Evolutionary conservation across 257 asterid species (phyloP).

Genomic region (Gentiana straminea): DNA sequence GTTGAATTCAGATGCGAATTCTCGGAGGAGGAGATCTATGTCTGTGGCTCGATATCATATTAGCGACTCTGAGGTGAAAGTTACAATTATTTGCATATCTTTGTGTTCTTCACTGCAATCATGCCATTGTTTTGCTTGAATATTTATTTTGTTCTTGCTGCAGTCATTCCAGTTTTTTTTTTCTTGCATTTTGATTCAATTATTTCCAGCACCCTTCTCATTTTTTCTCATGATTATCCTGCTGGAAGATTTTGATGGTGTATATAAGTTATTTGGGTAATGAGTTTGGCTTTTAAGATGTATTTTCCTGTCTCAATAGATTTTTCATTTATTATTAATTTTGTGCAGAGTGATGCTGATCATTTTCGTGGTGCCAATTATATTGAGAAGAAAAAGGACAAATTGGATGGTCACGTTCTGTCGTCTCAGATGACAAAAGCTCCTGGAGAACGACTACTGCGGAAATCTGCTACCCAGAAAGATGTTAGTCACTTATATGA

Average conservation of each 20-base stretch:
- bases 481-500: slow-evolving; percentile 42
- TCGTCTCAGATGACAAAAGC: slow-evolving; percentile 24
- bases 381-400: slow-evolving; percentile 23
- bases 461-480: slow-evolving; percentile 54
- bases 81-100: neutral
- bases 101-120: neutral
- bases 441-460: slow-evolving; percentile 35
- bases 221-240: too few species aligned
- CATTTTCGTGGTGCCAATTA: slow-evolving; percentile 29
- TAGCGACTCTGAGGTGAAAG: slow-evolving; percentile 59
- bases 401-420: slow-evolving; percentile 22
- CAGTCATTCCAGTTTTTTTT: too few species aligned
- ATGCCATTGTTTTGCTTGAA: too few species aligned
- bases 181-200: too few species aligned
- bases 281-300: too few species aligned
- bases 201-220: too few species aligned
- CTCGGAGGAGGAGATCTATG: slow-evolving; percentile 60
- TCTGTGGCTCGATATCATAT: slow-evolving; percentile 54
- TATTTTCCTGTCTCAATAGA: too few species aligned
- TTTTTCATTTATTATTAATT: neutral
- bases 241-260: too few species aligned
- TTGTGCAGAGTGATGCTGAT: slow-evolving; percentile 53
- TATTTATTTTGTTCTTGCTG: too few species aligned
- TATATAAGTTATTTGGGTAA: too few species aligned
- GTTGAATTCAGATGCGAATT: slow-evolving; percentile 26